Percentiles rank a stretch among this genome's conserved stretches.
phyloP scores from a whole-genome alignment of 2,329 filamentous ascomycete genomes.

The Venturia nashicola region DNA sequence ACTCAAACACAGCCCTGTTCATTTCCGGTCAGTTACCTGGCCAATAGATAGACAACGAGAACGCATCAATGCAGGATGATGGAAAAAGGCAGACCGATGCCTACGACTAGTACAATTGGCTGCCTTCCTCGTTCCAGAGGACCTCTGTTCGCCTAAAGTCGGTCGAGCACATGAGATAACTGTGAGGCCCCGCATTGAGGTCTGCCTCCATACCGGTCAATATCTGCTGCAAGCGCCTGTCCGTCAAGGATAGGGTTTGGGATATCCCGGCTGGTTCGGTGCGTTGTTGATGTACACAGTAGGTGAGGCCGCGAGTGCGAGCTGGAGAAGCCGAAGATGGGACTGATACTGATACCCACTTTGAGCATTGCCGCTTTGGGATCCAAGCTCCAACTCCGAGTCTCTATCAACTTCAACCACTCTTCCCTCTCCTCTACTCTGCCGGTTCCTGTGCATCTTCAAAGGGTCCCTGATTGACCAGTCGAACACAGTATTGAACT shows the following conservation, averaged over 20 bases:
- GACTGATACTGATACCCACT: neutral
- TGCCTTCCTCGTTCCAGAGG: neutral
- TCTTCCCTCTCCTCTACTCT: neutral
- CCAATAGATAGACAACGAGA: neutral
- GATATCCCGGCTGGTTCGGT: neutral
- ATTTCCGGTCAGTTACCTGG: neutral
- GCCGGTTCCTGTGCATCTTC: neutral
- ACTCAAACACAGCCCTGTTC: neutral
- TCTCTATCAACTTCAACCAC: neutral
- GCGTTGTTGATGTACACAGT: neutral
- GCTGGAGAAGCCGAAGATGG: neutral
- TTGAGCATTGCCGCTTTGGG: neutral
- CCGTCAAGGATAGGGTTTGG: neutral
- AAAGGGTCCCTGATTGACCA: neutral
- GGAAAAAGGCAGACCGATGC: neutral
- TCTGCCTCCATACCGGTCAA: neutral
- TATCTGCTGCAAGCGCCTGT: too few relatives aligned
- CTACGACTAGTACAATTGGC: neutral
- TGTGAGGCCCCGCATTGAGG: neutral
- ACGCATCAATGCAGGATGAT: neutral
- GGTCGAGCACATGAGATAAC: neutral
- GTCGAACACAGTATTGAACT: neutral
- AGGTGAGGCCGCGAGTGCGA: neutral
- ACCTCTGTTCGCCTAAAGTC: neutral
- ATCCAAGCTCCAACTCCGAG: neutral